Conservation (phyloP, 805 yeast genomes). For the Kodamaea nitidulidarum region DNA sequence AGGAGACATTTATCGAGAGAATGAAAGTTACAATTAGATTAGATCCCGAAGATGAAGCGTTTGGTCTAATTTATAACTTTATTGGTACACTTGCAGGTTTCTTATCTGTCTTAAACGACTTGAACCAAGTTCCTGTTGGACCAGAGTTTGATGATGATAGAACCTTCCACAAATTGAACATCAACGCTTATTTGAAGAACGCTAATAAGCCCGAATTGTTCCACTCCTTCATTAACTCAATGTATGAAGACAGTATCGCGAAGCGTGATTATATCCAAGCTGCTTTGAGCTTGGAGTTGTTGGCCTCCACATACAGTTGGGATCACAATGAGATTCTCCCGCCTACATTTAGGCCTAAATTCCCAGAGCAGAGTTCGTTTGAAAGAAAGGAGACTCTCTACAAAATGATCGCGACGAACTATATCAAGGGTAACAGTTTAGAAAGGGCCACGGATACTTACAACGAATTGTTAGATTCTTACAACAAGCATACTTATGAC, state of each 20-base stretch:
- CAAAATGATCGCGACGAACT: conserved; percentile 66
- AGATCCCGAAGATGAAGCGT: conserved; percentile 65
- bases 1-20: conserved; percentile 47
- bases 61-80: conserved; percentile 44
- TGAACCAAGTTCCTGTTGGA: conserved; percentile 71
- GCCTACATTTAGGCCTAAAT: conserved; percentile 56
- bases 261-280: conserved; percentile 74
- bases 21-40: conserved; percentile 48
- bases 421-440: conserved; percentile 64
- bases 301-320: conserved; percentile 79
- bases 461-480: conserved; percentile 72
- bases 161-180: conserved; percentile 71
- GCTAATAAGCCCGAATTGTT: conserved; percentile 77
- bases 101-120: conserved; percentile 59
- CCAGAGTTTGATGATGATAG: conserved; percentile 86
- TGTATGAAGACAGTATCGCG: conserved; percentile 59
- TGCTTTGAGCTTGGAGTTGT: conserved; percentile 70
- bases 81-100: conserved; percentile 57
- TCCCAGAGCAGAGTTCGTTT: conserved; percentile 79
- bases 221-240: conserved; percentile 70
- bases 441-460: conserved; percentile 79
- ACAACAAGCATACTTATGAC: conserved; percentile 69
- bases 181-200: conserved; percentile 70
- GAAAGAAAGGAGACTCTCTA: conserved; percentile 72
- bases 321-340: conserved; percentile 53